These are phyloP conservation scores for Gloeophyllum trabeum DNA, from an alignment of 768 basidiomycete species.

Conservation along the genomic window DNA sequence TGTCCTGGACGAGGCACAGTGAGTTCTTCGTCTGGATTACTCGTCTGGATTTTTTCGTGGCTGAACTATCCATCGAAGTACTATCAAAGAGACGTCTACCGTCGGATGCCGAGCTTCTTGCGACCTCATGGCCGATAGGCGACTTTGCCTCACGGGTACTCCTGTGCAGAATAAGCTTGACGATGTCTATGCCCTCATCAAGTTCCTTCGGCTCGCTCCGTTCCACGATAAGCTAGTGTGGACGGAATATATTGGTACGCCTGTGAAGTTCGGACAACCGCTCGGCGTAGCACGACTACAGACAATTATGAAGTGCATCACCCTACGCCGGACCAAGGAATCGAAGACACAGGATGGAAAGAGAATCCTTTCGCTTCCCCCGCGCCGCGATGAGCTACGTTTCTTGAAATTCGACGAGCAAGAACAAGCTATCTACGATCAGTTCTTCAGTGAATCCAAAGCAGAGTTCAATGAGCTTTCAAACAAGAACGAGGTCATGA, in stretches of 20 bases:
- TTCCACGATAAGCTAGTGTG: constrained; percentile 90
- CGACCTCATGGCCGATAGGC: constrained; percentile 86
- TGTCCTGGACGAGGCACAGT: constrained; percentile 94
- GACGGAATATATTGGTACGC: constrained; percentile 88
- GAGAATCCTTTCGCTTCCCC: constrained; percentile 78
- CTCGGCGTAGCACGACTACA: constrained; percentile 90
- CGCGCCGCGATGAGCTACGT: constrained; percentile 81
- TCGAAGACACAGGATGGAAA: constrained; percentile 71
- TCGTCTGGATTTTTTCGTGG: not conserved
- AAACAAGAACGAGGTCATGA: constrained; percentile 88
- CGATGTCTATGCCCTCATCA: constrained; percentile 94
- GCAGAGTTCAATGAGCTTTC: constrained; percentile 84
- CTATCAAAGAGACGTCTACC: constrained; percentile 92
- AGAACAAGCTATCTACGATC: constrained; percentile 81
- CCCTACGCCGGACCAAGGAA: constrained; percentile 94
- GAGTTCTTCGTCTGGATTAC: constrained; percentile 23
- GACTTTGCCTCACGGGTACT: constrained; percentile 93
- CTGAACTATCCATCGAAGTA: constrained; percentile 34
- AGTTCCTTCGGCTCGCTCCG: constrained; percentile 85
- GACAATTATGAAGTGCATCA: constrained; percentile 94
- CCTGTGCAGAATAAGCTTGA: constrained; percentile 99
- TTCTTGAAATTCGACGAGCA: constrained; percentile 74
- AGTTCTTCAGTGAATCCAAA: constrained; percentile 83
- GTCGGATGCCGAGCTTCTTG: constrained; percentile 93
- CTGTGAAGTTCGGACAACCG: constrained; percentile 85